A percentile compares a stretch with the other conserved stretches of the same genome.
Conservation (phyloP, 2,329 filamentous ascomycete genomes). For the Teratosphaeria gauchensis region DNA sequence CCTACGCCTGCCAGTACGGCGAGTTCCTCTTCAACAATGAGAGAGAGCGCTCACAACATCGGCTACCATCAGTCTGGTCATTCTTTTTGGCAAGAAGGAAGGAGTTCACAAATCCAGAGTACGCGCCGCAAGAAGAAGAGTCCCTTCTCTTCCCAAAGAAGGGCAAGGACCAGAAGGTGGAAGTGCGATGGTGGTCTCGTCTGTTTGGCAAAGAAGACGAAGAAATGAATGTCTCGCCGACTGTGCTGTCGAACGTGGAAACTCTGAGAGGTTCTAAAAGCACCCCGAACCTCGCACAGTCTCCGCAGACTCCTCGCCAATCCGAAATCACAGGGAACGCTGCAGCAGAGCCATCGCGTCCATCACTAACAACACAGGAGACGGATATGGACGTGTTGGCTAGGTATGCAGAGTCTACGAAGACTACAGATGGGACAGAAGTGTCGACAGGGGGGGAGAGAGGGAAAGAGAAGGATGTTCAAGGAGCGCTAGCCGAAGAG, state of each 20-base stretch:
- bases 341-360: slow-evolving; percentile 1
- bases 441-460: not conserved
- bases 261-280: slow-evolving; percentile 1
- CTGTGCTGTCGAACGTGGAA: not conserved
- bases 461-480: slow-evolving; percentile 37
- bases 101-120: slow-evolving; percentile 76
- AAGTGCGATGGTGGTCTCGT: slow-evolving; percentile 91
- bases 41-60: slow-evolving; percentile 57
- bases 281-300: not conserved
- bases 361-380: slow-evolving; percentile 3
- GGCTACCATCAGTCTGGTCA: slow-evolving; percentile 85
- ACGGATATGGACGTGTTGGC: slow-evolving; percentile 5
- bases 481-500: slow-evolving; percentile 5
- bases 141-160: slow-evolving; percentile 68
- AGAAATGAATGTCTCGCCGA: slow-evolving; percentile 65
- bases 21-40: slow-evolving; percentile 95
- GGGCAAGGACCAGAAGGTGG: slow-evolving; percentile 31
- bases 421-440: not conserved
- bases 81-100: slow-evolving; percentile 76
- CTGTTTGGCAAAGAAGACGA: slow-evolving; percentile 75
- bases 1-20: slow-evolving; percentile 93
- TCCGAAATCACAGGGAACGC: not conserved
- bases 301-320: not conserved
- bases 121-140: slow-evolving; percentile 67
- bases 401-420: slow-evolving; percentile 2